Conservation (phyloP, 371 early-diverging fungal species). For the Phascolomyces articulosus region DNA sequence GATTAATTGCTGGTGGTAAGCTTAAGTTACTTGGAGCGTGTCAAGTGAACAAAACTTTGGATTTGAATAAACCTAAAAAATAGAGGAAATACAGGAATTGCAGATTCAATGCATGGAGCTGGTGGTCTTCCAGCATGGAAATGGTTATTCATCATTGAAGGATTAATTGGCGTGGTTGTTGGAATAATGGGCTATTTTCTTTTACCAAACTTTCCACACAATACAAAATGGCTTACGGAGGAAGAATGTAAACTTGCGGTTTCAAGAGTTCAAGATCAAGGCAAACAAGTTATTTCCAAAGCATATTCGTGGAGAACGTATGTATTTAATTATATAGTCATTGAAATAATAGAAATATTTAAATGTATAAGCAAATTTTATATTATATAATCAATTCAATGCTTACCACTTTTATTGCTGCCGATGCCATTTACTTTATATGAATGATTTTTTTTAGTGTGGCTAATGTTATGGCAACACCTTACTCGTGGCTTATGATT, state of each 20-base stretch:
- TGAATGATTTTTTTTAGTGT: no score
- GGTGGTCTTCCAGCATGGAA: conserved; percentile 55
- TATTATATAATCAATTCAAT: no score
- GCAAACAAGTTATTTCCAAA: conserved; percentile 15
- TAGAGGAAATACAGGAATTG: no score
- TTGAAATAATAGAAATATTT: no score
- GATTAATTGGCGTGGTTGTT: conserved; percentile 49
- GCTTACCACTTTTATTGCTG: no score
- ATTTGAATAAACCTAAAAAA: no score
- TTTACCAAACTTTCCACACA: conserved; percentile 63
- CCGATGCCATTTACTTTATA: no score
- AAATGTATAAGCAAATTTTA: no score
- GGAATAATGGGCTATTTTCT: conserved; percentile 39
- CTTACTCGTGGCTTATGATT: conserved; percentile 35
- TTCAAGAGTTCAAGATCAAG: conserved; percentile 46
- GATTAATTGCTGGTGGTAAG: conserved; percentile 10
- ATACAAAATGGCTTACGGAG: conserved; percentile 52
- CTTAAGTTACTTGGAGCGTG: no score
- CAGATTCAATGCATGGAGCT: conserved; percentile 31
- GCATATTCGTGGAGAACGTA: conserved; percentile 16
- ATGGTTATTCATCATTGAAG: conserved; percentile 64
- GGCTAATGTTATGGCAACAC: conserved; percentile 36
- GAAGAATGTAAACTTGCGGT: conserved; percentile 53
- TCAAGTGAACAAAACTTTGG: no score
- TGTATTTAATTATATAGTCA: no score